A percentile compares a stretch with the other conserved stretches of the same genome.
Conservation (phyloP, 1,284 basidiomycete species). For the Porphyrellus sp. region DNA sequence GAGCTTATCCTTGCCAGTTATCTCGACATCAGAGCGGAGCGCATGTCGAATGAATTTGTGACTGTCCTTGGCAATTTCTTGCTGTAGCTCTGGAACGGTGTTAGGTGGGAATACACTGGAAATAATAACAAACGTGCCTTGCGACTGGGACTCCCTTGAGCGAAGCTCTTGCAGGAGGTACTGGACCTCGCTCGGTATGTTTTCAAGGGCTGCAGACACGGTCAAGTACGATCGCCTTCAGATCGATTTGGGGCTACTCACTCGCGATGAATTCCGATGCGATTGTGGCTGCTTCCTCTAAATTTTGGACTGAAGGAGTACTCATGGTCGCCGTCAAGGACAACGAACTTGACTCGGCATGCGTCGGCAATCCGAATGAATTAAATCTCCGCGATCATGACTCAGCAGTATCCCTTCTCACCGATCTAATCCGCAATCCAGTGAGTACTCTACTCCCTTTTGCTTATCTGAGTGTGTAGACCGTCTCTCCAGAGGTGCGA, state of each 20-base stretch:
- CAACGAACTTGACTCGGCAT: conserved; percentile 9
- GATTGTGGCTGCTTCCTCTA: conserved; percentile 64
- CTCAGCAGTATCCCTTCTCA: conserved; percentile 11
- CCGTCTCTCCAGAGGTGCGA: conserved; percentile 3
- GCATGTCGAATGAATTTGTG: conserved; percentile 52
- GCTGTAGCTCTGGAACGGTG: conserved; percentile 44
- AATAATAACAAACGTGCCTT: conserved; percentile 39
- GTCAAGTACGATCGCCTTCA: neutral
- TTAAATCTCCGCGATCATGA: conserved; percentile 29
- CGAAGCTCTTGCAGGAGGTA: conserved; percentile 72
- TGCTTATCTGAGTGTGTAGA: no score
- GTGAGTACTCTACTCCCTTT: no score
- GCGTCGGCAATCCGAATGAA: conserved; percentile 13
- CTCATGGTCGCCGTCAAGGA: conserved; percentile 23
- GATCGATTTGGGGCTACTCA: conserved; percentile 35
- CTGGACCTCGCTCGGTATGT: conserved; percentile 69
- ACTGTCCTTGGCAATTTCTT: conserved; percentile 53
- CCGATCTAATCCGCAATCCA: no score
- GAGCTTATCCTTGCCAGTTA: conserved; percentile 23
- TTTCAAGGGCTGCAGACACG: conserved; percentile 60
- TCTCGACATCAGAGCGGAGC: conserved; percentile 36
- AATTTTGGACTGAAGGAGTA: conserved; percentile 37
- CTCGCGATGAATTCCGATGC: conserved; percentile 70
- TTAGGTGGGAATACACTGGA: neutral
- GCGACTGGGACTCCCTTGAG: conserved; percentile 50